Evolutionary conservation across 2,329 filamentous ascomycete genomes (phyloP).

Genomic region (Cladosporium oxysporum): DNA sequence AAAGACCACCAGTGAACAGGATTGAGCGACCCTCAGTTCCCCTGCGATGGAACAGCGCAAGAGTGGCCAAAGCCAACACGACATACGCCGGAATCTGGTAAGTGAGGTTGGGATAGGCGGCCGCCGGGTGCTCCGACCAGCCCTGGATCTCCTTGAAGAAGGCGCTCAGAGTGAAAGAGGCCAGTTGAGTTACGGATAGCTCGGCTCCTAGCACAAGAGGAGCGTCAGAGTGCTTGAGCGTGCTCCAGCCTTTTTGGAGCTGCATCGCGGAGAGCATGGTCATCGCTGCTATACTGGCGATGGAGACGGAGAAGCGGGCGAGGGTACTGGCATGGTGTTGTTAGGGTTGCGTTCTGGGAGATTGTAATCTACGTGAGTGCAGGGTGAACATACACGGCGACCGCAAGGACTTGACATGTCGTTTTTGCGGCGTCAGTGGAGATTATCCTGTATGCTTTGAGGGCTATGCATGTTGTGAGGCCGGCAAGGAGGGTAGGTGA

Average conservation of each 20-base stretch:
- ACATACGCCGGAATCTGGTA: conserved; percentile 5
- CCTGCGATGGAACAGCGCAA: conserved; percentile 5
- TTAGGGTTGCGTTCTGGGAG: neutral
- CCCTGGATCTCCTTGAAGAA: conserved; percentile 10
- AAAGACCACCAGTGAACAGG: conserved; percentile 12
- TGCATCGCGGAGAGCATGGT: conserved; percentile 15
- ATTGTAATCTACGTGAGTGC: neutral
- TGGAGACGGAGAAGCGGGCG: conserved; percentile 12
- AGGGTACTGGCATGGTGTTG: conserved; percentile 2
- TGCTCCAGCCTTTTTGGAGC: conserved; percentile 15
- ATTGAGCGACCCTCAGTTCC: conserved; percentile 8
- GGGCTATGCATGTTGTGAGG: conserved; percentile 15
- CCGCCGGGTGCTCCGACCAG: conserved; percentile 13
- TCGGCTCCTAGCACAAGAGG: conserved; percentile 14
- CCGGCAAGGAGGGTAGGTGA: conserved; percentile 11
- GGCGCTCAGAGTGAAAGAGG: conserved; percentile 6
- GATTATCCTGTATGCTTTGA: conserved; percentile 17
- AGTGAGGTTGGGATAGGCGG: neutral
- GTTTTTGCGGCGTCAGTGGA: conserved; percentile 14
- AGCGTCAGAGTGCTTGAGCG: conserved; percentile 16
- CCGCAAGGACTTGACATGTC: conserved; percentile 13
- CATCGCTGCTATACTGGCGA: conserved; percentile 14
- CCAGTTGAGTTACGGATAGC: conserved; percentile 9
- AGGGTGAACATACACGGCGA: conserved; percentile 7
- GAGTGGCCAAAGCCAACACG: neutral